These are phyloP conservation scores for Acacia crassicarpa DNA, from an alignment of 306 rosid genomes.

Conservation along the genomic window DNA sequence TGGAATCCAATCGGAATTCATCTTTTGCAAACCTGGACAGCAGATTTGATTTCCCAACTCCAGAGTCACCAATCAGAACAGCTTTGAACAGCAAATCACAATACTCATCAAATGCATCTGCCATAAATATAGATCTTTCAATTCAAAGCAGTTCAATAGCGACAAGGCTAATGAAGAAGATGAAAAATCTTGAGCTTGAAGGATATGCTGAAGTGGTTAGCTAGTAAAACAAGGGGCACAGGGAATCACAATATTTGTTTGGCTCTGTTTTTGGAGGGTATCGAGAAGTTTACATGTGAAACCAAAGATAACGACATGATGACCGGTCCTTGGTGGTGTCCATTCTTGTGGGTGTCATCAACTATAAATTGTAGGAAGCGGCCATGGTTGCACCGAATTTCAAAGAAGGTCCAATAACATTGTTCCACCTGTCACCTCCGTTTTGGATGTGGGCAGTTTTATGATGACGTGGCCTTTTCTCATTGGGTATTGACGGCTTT, in stretches of 20 bases:
- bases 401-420: constrained; percentile 34
- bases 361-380: constrained; percentile 13
- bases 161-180: neutral
- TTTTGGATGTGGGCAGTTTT: neutral
- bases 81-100: constrained; percentile 91
- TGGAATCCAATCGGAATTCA: constrained; percentile 82
- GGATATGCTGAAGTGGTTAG: neutral
- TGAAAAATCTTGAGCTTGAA: neutral
- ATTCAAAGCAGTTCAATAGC: neutral
- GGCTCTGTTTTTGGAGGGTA: constrained; percentile 37
- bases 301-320: constrained; percentile 48
- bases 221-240: constrained; percentile 13
- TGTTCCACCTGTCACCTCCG: constrained; percentile 29
- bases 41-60: constrained; percentile 91
- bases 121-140: constrained; percentile 38
- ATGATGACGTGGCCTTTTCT: constrained; percentile 29
- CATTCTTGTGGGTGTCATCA: constrained; percentile 22
- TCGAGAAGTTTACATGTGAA: constrained; percentile 48
- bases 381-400: constrained; percentile 25
- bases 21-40: constrained; percentile 84
- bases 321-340: constrained; percentile 29
- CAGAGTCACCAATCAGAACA: constrained; percentile 88
- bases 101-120: constrained; percentile 72
- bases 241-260: constrained; percentile 10
- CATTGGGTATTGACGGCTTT: constrained; percentile 30